These are phyloP conservation scores for Dactylellina sp. DNA, from an alignment of 2,329 filamentous ascomycete genomes.

Conservation along the genomic window DNA sequence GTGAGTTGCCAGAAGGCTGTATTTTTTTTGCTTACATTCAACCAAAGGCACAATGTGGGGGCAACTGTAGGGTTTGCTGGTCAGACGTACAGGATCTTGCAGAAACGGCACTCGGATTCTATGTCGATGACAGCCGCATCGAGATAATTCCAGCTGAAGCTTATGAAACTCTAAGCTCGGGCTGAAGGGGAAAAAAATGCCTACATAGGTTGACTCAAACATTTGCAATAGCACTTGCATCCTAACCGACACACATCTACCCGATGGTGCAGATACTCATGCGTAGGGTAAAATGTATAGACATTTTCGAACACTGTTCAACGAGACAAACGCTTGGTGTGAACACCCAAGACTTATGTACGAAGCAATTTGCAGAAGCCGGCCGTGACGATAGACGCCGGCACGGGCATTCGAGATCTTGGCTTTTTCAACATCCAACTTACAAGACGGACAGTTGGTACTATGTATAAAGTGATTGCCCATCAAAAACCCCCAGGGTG, in stretches of 20 bases:
- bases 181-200: no score
- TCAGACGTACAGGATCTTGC: slow-evolving; percentile 36
- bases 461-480: no score
- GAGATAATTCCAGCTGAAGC: background rate
- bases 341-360: background rate
- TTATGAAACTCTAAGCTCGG: background rate
- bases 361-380: slow-evolving; percentile 4
- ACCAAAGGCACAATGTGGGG: no score
- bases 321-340: no score
- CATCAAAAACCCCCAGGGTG: background rate
- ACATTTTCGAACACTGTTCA: no score
- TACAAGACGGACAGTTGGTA: background rate
- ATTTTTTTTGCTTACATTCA: background rate
- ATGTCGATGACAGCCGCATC: slow-evolving; percentile 20
- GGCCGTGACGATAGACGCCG: slow-evolving; percentile 19
- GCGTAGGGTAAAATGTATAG: no score
- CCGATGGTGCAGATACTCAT: no score
- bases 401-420: background rate
- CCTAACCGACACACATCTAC: no score
- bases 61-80: background rate
- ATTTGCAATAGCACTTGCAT: no score
- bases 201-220: no score
- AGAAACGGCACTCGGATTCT: background rate
- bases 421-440: background rate
- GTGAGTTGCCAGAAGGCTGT: background rate